Percentiles rank a stretch among this genome's conserved stretches.
Conservation (phyloP, 257 asterid genomes). For the Capsicum chinense region DNA sequence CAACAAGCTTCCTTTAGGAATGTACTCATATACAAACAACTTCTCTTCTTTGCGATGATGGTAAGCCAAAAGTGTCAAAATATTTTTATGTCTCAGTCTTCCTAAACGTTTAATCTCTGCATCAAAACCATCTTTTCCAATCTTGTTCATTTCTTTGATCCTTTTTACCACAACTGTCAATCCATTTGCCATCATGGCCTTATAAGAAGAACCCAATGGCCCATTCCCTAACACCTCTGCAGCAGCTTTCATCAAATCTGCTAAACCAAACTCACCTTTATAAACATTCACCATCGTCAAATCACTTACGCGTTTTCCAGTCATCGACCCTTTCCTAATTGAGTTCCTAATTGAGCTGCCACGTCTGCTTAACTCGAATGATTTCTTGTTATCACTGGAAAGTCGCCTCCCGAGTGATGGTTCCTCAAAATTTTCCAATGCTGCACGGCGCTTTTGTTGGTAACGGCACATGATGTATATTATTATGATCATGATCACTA, state of each 20-base stretch:
- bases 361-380: conserved; percentile 25
- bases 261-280: conserved; percentile 67
- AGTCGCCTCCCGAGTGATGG: not conserved
- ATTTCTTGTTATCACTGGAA: conserved; percentile 8
- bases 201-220: conserved; percentile 62
- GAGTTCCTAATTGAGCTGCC: conserved; percentile 32
- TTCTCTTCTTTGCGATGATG: conserved; percentile 77
- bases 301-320: conserved; percentile 46
- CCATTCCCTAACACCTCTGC: conserved; percentile 82
- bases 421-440: not conserved
- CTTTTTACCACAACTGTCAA: conserved; percentile 75
- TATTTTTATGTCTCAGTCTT: conserved; percentile 59
- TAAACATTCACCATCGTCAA: conserved; percentile 60
- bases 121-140: conserved; percentile 68
- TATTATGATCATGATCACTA: conserved; percentile 29
- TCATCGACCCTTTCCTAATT: conserved; percentile 28
- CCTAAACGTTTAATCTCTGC: conserved; percentile 63
- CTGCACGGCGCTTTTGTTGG: not conserved
- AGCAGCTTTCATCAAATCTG: conserved; percentile 79
- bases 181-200: conserved; percentile 66
- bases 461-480: conserved; percentile 33
- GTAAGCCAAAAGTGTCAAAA: conserved; percentile 73
- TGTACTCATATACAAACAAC: conserved; percentile 64
- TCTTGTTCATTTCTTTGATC: conserved; percentile 56
- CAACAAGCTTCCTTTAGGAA: conserved; percentile 68